Evolutionary conservation across 116 monocot genomes (phyloP), one percentile per base, ranked within the genome.

Genomic region (Iris pallida): DNA sequence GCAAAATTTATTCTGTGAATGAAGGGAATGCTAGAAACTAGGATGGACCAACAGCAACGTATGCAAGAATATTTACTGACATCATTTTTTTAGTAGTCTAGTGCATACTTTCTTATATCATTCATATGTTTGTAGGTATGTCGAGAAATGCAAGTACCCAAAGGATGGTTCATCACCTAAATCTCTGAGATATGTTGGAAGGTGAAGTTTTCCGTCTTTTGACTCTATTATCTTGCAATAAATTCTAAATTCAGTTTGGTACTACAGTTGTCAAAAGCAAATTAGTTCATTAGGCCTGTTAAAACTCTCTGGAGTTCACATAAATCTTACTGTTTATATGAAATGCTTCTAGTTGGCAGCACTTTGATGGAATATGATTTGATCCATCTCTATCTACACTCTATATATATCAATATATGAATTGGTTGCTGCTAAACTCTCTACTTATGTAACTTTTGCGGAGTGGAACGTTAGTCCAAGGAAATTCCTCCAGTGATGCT

Each of bases 21-120:
- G 98, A 98, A 84, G 98, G 98, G 45, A 98, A 98, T 83, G 93
- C 93, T 8, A 90, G 82, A 67, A 98, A 67, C 59, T 98, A 90
- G 93, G 93, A 92, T 74, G 82, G 10, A 45, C 88, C 98, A 47
- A 93, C 93, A 20, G 64, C 88, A 58, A 90, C 88, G 90, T 98
- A 87, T 52, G 86, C 41, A 42, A 42, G 55, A 20, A n/a, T 59
- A 30, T 16, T 2, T 51, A 46, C 16, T 96, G 47, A 64, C 6
- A 55, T 71, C 63, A 47, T 49, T 69, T 46, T 42, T 2, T 58
- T 65, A 30, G 19, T 17, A 12, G 48, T 45, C 14, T 69, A 45
- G 14, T 43, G 8, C 51, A 48, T 12, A 74, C 41, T 53, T 65
- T 60, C 59, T 17, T 0, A 48, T 0, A 48, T 46, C 30, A 49